Base-by-base conservation (phyloP, 1,139 yeast genomes). In the Pneumocystis oryctolagi region DNA sequence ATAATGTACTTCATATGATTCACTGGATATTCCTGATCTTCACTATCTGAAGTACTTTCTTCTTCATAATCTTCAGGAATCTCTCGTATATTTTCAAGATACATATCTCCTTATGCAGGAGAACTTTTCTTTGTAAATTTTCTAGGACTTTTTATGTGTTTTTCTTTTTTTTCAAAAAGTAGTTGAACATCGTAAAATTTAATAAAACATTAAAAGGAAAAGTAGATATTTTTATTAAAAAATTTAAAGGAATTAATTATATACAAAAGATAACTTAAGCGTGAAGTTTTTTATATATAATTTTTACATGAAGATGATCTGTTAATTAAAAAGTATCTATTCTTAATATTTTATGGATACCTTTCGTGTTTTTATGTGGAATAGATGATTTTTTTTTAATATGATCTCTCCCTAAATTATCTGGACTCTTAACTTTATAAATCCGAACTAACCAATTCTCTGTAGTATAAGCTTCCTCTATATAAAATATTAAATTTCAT, bases 381-480 rank as follows among this genome's bases (percentile, higher is more conserved):
- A 18, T 18, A 12, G 3, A 9, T 20, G 16, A n/a, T 47, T 3
- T 25, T 25, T 25, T 25, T 12, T 47, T 25, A 16, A 60, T 65
- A 60, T 65, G 70, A 69, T 84, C 85, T 74, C 98, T 83, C 62
- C 97, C 98, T 67, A 87, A 82, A 68, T 83, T 83, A 74, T 94
- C 99, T 66, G 82, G 80, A 68, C 89, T 94, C 76, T 90, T 92
- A 68, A 94, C 89, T 79, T 89, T 88, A 78, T 87, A 94, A 67
- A 94, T 82, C 77, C 99, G 83, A 39, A 94, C 97, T 69, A 94
- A 81, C 97, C 97, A 94, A 79, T 92, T 94, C 72, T 89, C 96
- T 62, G 94, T 81, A 1, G 98, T 92, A 77, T 85, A 94, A 0
- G 86, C 98, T 78, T 94, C 99, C 71, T 94, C 98, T 60, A 90